Conservation (phyloP, 2,329 filamentous ascomycete genomes). For the Bimuria novae-zelandiae region DNA sequence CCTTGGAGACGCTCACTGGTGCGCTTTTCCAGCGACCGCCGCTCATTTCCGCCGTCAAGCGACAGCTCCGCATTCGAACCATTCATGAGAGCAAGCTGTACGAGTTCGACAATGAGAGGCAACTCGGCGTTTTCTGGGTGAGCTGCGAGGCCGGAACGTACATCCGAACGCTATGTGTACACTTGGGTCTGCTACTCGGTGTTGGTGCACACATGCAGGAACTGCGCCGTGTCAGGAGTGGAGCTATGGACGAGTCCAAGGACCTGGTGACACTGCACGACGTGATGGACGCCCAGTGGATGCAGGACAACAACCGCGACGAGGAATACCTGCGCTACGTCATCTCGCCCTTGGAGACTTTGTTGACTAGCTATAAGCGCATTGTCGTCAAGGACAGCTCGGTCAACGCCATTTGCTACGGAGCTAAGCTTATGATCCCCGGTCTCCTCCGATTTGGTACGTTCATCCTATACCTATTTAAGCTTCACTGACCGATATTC, state of each 20-base stretch:
- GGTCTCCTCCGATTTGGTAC: slow-evolving; percentile 88
- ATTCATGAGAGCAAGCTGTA: slow-evolving; percentile 94
- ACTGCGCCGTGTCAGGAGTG: slow-evolving; percentile 87
- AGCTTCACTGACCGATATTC: slow-evolving; percentile 18
- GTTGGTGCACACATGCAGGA: slow-evolving; percentile 99
- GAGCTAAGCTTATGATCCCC: slow-evolving; percentile 98
- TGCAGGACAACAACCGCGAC: slow-evolving; percentile 92
- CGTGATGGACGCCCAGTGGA: slow-evolving; percentile 94
- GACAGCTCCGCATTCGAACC: slow-evolving; percentile 95
- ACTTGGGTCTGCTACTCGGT: slow-evolving; percentile 76
- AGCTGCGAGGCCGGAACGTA: slow-evolving; percentile 99
- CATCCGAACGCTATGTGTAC: slow-evolving; percentile 96
- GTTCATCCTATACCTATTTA: slow-evolving; percentile 32
- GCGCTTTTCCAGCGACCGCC: slow-evolving; percentile 96
- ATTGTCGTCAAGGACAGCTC: slow-evolving; percentile 96
- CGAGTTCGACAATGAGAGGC: slow-evolving; percentile 98
- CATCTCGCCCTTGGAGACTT: slow-evolving; percentile 89
- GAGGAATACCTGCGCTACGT: slow-evolving; percentile 90
- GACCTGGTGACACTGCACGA: slow-evolving; percentile 93
- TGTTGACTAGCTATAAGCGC: slow-evolving; percentile 92
- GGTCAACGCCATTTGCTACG: slow-evolving; percentile 97
- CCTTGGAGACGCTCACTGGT: slow-evolving; percentile 93
- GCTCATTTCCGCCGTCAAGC: slow-evolving; percentile 97
- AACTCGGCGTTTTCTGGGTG: slow-evolving; percentile 98
- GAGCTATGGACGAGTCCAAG: slow-evolving; percentile 91